Conservation (phyloP, 2,329 filamentous ascomycete genomes). For the Chaetomiaceae sp. region DNA sequence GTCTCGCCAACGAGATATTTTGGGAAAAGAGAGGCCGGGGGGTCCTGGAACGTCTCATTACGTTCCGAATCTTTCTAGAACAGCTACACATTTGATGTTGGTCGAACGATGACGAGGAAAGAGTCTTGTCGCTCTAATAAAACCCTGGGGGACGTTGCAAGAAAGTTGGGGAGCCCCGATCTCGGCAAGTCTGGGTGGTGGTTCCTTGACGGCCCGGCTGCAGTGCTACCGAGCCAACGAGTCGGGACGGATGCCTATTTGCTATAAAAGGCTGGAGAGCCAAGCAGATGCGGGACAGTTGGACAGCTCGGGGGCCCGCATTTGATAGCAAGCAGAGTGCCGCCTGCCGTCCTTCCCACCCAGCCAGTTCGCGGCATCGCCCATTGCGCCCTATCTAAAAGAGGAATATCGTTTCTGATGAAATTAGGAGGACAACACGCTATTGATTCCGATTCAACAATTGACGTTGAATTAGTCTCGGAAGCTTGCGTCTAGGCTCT, state of each 20-base stretch:
- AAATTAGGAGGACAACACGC: not conserved
- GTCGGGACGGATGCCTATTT: conserved; percentile 10
- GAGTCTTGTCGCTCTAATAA: not conserved
- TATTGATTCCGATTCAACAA: not conserved
- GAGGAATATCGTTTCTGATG: no score
- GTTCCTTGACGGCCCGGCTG: conserved; percentile 4
- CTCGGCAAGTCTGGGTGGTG: not conserved
- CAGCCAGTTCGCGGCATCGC: no score
- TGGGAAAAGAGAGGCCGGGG: not conserved
- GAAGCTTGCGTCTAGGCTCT: not conserved
- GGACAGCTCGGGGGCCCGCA: not conserved
- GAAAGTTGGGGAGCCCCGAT: conserved; percentile 2
- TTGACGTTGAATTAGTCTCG: conserved; percentile 1
- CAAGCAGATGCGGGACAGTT: not conserved
- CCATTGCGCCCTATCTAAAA: no score
- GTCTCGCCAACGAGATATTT: not conserved
- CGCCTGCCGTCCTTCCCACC: no score
- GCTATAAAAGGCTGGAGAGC: not conserved
- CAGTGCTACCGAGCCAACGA: conserved; percentile 3
- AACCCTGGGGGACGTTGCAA: conserved; percentile 1
- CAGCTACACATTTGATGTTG: not conserved
- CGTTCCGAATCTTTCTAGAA: not conserved
- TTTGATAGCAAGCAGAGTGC: not conserved
- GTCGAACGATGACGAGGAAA: not conserved
- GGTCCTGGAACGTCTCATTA: not conserved